Conservation (phyloP, 257 asterid genomes). For the Solanum megistacrolobum region DNA sequence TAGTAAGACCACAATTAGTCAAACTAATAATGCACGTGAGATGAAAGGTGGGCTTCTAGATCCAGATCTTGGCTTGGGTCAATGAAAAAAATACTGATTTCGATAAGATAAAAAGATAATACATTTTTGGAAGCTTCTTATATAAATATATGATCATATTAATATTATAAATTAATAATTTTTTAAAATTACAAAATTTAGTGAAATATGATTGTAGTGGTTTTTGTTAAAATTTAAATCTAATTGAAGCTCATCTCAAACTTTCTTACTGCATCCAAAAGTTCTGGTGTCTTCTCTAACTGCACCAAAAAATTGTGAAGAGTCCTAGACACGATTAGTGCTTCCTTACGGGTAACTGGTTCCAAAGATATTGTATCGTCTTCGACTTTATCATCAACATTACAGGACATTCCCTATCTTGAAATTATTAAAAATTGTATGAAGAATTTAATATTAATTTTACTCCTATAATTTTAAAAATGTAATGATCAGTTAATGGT, state of each 20-base stretch:
- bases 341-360: accelerated
- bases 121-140: not conserved
- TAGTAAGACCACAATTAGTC: not conserved
- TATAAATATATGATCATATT: no score
- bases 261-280: not conserved
- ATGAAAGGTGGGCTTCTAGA: not conserved
- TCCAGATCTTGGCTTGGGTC: no score
- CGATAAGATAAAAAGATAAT: no score
- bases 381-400: no score
- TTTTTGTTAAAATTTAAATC: no score
- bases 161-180: no score
- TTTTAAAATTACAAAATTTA: no score
- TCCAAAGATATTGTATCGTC: no score
- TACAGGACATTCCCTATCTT: no score
- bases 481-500: not conserved
- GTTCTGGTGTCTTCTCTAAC: not conserved
- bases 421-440: not conserved
- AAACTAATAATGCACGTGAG: not conserved
- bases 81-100: no score
- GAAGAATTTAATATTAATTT: not conserved
- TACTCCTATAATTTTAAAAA: no score
- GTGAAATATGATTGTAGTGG: not conserved
- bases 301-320: not conserved
- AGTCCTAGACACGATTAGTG: not conserved
- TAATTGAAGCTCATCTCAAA: no score